Base-by-base conservation (phyloP, 2,329 filamentous ascomycete species). In the Sporothrix dimorphospora region DNA sequence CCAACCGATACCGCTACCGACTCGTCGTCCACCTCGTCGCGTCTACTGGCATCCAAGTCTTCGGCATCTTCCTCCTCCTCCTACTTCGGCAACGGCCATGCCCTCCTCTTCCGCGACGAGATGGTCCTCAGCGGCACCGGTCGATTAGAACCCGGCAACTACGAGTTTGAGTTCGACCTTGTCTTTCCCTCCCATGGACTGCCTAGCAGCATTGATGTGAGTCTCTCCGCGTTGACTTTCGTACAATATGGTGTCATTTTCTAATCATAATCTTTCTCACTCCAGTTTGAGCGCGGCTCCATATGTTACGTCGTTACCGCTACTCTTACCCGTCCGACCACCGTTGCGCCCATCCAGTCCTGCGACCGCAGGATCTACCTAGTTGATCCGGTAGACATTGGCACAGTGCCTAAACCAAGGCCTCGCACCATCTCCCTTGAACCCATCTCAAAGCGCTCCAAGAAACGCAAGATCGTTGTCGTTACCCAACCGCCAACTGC, bases 141-240 rank as follows among this genome's bases (percentile, higher is more conserved):
- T 16, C 87, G 90, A 77, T 82, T 96, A 47, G 90, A 92, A 69
- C 87, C 91, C 63, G 91, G 92, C 51, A 88, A 88, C 76, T 95
- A 94, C 78, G 90, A 94, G 80, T 96, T 96, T 80, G 90, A 92
- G 73, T 82, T 81, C 11, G 78, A 81, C 61, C 79, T 81, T 30
- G 73, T 81, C 61, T 81, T 81, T 49, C 80, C 80, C 3, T 30
- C 75, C 14, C 75, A 77, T 34, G 75, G 76, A 5, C 82, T 96
- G 72, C 93, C 93, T n/a, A 97, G 93, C 81, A 98, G 95, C 80
- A 95, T 99, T 78, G 94, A 97, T 82, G 95, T 98, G 87, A 79
- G 94, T 98, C 79, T 55, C 57, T 8, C 19, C 14, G 9, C 12
- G n/a, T 40, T 24, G 47, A 11, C n/a, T 30, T 47, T 3, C 5